These are phyloP conservation scores for Aspergillus quadrilineatus DNA, from an alignment of 2,329 filamentous ascomycete species.

Conservation along the genomic window DNA sequence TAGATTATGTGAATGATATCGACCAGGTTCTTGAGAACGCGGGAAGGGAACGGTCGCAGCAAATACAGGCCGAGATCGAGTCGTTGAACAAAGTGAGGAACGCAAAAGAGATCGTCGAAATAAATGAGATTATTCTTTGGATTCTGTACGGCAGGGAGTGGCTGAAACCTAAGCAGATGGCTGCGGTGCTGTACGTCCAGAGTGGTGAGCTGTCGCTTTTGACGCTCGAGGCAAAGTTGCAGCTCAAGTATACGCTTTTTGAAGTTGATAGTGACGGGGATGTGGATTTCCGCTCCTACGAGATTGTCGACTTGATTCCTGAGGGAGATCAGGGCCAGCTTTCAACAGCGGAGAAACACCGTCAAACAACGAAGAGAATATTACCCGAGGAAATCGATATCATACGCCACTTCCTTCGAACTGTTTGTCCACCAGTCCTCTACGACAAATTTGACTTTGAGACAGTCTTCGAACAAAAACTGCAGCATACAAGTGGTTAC, in stretches of 20 bases:
- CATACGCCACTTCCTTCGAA: conserved; percentile 25
- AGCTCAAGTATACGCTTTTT: conserved; percentile 21
- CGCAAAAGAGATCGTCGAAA: conserved; percentile 27
- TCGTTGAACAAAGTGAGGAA: conserved; percentile 24
- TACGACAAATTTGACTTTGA: conserved; percentile 29
- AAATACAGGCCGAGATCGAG: conserved; percentile 27
- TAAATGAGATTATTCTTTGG: conserved; percentile 31
- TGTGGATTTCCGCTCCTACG: conserved; percentile 21
- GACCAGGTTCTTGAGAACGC: conserved; percentile 26
- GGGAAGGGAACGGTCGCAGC: conserved; percentile 23
- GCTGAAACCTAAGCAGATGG: conserved; percentile 21
- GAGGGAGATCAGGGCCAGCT: conserved; percentile 3
- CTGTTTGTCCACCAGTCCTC: conserved; percentile 25
- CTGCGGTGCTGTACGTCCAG: conserved; percentile 23
- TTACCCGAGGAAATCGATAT: conserved; percentile 23
- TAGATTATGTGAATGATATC: conserved; percentile 29
- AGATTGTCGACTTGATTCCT: conserved; percentile 18
- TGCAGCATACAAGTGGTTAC: conserved; percentile 17
- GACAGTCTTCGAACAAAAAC: conserved; percentile 24
- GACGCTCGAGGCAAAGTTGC: conserved; percentile 22
- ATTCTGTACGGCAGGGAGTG: conserved; percentile 21
- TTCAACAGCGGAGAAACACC: background rate
- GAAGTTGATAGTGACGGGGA: conserved; percentile 24
- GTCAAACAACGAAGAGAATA: conserved; percentile 4
- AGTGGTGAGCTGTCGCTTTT: conserved; percentile 26